Conservation (phyloP, 129 eudicot genomes). For the Tanacetum coccineum region DNA sequence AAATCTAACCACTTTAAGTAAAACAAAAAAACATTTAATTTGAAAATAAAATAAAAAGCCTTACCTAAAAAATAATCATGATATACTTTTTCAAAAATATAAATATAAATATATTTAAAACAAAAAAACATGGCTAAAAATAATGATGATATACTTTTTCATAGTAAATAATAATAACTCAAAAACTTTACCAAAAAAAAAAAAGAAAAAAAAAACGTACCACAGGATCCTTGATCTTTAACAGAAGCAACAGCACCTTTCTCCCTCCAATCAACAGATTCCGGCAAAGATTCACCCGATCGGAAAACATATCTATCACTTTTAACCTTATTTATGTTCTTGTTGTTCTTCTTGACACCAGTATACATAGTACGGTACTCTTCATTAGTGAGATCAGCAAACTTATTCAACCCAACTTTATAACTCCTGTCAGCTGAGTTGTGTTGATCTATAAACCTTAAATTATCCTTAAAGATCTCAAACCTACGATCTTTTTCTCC, state of each 20-base stretch:
- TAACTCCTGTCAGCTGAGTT: slow-evolving; percentile 50
- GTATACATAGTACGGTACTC: slow-evolving; percentile 57
- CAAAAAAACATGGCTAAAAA: background rate
- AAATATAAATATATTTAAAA: background rate
- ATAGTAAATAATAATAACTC: no score
- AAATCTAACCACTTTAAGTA: no score
- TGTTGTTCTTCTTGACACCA: slow-evolving; percentile 35
- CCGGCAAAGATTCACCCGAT: slow-evolving; percentile 62
- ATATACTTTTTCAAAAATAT: background rate
- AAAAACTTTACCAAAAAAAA: background rate
- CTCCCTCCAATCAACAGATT: slow-evolving; percentile 73
- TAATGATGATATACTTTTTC: background rate
- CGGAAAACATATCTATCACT: slow-evolving; percentile 48
- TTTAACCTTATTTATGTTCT: slow-evolving; percentile 19
- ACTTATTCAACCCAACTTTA: slow-evolving; percentile 66
- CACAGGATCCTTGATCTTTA: slow-evolving; percentile 89
- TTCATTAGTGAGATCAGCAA: slow-evolving; percentile 78
- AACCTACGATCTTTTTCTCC: slow-evolving; percentile 76
- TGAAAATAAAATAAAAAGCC: no score
- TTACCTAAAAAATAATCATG: no score
- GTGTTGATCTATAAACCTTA: slow-evolving; percentile 61
- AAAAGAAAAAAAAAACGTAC: slow-evolving; percentile 29
- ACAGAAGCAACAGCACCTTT: slow-evolving; percentile 73
- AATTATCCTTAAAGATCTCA: slow-evolving; percentile 79
- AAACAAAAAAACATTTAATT: background rate